Evolutionary conservation across 805 yeast genomes (phyloP).

Genomic region (Candida michaelii): DNA sequence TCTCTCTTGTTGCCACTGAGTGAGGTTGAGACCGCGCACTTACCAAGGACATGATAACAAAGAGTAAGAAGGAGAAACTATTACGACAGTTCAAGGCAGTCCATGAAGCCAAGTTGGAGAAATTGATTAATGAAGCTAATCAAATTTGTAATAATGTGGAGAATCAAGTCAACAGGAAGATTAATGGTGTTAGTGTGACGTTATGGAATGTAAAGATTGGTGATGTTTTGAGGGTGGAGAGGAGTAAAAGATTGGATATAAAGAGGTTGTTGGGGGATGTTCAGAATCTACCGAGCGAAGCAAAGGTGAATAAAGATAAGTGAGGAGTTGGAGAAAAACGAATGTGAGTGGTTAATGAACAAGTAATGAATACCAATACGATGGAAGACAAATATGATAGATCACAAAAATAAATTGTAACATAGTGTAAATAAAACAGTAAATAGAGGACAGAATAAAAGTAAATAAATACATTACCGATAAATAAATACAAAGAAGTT

Average conservation of each 20-base stretch:
- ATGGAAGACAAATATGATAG: too few species aligned
- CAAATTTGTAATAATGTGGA: constrained; percentile 27
- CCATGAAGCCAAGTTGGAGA: constrained; percentile 20
- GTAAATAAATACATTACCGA: background rate
- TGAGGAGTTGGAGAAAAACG: too few species aligned
- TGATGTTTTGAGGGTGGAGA: constrained; percentile 45
- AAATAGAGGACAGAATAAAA: background rate
- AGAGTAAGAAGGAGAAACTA: constrained; percentile 36
- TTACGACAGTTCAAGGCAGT: constrained; percentile 28
- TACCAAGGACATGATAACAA: too few species aligned
- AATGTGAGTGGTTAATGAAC: too few species aligned
- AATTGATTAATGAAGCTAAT: constrained; percentile 26
- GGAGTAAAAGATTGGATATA: constrained; percentile 36
- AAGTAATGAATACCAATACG: too few species aligned
- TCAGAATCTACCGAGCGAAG: too few species aligned
- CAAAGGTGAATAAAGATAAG: too few species aligned
- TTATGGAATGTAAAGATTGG: constrained; percentile 49
- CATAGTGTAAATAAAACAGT: background rate
- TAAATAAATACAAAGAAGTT: background rate
- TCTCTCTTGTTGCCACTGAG: background rate
- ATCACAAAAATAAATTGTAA: too few species aligned
- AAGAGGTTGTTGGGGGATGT: constrained; percentile 28
- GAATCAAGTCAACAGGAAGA: constrained; percentile 38
- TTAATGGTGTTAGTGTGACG: constrained; percentile 48
- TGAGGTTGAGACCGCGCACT: too few species aligned